Evolutionary conservation across 768 basidiomycete genomes (phyloP).

Genomic region (Tricholoma sp.): DNA sequence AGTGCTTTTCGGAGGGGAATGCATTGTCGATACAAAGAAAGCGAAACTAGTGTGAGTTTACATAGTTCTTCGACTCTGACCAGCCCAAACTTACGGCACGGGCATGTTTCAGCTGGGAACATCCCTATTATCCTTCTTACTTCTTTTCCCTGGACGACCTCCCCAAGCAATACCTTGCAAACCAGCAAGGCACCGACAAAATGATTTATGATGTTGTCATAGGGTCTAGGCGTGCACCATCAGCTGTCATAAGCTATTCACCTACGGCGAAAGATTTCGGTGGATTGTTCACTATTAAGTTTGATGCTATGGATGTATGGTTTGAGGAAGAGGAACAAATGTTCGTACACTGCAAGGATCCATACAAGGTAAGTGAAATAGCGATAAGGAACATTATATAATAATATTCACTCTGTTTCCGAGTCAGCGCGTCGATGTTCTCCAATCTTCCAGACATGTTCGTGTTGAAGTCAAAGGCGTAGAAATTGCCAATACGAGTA

Average conservation of each 20-base stretch:
- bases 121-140: constrained; percentile 47
- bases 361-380: constrained; percentile 49
- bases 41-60: constrained; percentile 54
- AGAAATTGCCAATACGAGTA: constrained; percentile 53
- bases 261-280: constrained; percentile 28
- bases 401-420: not conserved
- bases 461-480: constrained; percentile 57
- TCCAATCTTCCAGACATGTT: constrained; percentile 56
- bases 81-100: not conserved
- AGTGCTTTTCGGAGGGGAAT: constrained; percentile 45
- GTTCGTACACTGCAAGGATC: constrained; percentile 58
- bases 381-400: not conserved
- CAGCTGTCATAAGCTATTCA: constrained; percentile 30
- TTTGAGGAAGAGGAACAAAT: constrained; percentile 67
- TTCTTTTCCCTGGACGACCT: constrained; percentile 47
- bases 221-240: constrained; percentile 31
- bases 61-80: no score
- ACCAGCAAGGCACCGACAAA: constrained; percentile 23
- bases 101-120: constrained; percentile 43
- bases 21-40: constrained; percentile 49
- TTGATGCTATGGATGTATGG: constrained; percentile 53
- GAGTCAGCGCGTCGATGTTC: constrained; percentile 58
- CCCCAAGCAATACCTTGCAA: constrained; percentile 36
- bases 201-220: constrained; percentile 45
- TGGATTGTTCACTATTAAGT: constrained; percentile 45